Evolutionary conservation across 345 rosid species (phyloP), one percentile per base, ranked within the genome.

Genomic region (Geranium brycei): DNA sequence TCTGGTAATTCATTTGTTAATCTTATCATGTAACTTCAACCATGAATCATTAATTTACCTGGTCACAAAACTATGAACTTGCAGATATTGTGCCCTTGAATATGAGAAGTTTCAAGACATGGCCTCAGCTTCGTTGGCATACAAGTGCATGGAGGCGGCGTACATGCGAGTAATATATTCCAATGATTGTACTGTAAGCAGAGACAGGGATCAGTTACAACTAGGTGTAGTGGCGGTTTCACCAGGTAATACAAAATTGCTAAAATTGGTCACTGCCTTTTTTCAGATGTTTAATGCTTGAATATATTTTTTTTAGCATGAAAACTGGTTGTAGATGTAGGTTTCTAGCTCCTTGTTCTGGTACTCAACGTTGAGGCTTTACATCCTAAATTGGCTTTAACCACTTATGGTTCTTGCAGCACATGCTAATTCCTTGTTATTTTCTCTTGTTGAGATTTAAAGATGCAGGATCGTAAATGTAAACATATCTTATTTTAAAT

Each of bases 91-190:
- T 57, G 71, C 71, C 41, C 41, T 4, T 19, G 71, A 62, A 38
- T 68, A 55, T 62, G 66, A 68, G 66, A 68, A 58, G 57, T 57
- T 15, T 18, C 40, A 68, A 32, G 66, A 56, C 71, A 56, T 68
- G 66, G 66, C 66, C 15, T 28, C 62, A 56, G 66, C 71, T 19
- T 19, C 61, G 35, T 19, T 62, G 66, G 71, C 71, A 10, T 57
- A 57, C 62, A 68, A 68, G 40, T 68, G 71, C 66, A 62, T 57
- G 40, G 71, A 62, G 47, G 66, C 62, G 55, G 61, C 71, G 7
- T 62, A 68, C 28, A 62, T 57, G 71, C 57, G 63, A 60, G 66
- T 62, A 41, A 59, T 68, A 6, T 56, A 57, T 55, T 62, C 61
- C 40, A 51, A 18, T n/a, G 7, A 32, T 11, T 3, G n/a, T 38